Conservation (phyloP, 2,329 filamentous ascomycete genomes). For the Colletotrichum cordylinicola region DNA sequence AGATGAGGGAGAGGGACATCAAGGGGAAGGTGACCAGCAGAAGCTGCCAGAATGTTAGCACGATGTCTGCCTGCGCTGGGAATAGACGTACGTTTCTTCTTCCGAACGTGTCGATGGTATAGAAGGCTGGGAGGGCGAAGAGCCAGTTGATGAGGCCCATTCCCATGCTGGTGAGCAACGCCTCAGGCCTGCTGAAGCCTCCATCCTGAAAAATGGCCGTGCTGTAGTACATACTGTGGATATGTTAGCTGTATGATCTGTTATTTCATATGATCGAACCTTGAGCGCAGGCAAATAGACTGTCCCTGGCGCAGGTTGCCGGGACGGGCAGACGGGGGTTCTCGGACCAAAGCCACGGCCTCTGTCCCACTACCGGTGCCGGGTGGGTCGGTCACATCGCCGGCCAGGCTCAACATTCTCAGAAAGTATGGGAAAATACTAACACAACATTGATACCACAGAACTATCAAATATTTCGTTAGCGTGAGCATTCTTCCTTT, state of each 20-base stretch:
- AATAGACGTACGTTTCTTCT: constrained; percentile 50
- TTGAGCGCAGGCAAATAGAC: neutral
- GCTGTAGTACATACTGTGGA: constrained; percentile 57
- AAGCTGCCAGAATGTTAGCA: neutral
- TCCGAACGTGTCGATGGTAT: constrained; percentile 65
- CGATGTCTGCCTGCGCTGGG: rapidly evolving
- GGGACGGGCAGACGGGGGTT: no score
- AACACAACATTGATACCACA: constrained; percentile 53
- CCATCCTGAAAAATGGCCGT: constrained; percentile 48
- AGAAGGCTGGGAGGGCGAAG: constrained; percentile 63
- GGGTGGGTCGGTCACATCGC: neutral
- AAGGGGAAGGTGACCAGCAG: constrained; percentile 63
- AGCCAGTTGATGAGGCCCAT: constrained; percentile 64
- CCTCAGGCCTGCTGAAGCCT: constrained; percentile 43
- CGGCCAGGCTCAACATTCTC: no score
- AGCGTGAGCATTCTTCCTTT: neutral
- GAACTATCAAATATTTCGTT: constrained; percentile 27
- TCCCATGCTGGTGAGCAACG: constrained; percentile 61
- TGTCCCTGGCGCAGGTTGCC: neutral
- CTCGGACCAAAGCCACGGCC: neutral
- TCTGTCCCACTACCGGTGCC: neutral
- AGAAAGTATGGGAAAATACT: neutral
- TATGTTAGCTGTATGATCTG: neutral
- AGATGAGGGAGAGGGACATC: constrained; percentile 61
- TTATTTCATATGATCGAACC: neutral